Conservation (phyloP, 257 asterid genomes). For the Salvia hispanica region DNA sequence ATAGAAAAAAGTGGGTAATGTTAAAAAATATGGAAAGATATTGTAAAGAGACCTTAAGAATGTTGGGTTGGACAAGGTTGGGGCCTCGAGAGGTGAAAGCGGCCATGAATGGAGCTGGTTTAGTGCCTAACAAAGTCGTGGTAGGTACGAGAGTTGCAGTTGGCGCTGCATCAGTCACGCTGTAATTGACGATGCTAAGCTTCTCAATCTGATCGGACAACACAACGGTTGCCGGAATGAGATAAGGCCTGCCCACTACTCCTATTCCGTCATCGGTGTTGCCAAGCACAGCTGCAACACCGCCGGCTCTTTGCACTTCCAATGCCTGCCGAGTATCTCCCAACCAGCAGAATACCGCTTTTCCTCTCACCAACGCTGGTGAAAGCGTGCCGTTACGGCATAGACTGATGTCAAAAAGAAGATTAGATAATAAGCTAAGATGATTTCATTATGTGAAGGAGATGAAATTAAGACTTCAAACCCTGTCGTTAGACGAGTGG, state of each 20-base stretch:
- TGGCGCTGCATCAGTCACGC: constrained; percentile 14
- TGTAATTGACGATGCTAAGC: neutral
- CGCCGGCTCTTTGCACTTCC: neutral
- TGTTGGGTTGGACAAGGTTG: constrained; percentile 35
- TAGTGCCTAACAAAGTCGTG: constrained; percentile 29
- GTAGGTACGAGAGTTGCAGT: constrained; percentile 36
- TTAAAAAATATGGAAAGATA: no score
- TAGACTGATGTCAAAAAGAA: neutral
- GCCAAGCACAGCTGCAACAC: neutral
- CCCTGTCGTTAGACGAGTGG: constrained; percentile 38
- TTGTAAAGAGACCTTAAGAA: constrained; percentile 40
- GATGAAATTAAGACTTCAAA: neutral
- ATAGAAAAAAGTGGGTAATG: no score
- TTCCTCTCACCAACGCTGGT: neutral
- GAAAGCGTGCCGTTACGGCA: neutral
- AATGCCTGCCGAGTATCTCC: neutral
- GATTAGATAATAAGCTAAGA: no score
- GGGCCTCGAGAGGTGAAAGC: constrained; percentile 44
- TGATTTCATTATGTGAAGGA: no score
- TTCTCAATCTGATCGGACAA: neutral
- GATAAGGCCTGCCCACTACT: neutral
- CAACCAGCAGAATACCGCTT: neutral
- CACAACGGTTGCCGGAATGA: neutral
- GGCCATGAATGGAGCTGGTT: constrained; percentile 52
- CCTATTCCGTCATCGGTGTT: neutral